Percentiles rank a stretch among this genome's conserved stretches.
Conservation (phyloP, 1,284 basidiomycete genomes). For the Ceratobasidium sp. region DNA sequence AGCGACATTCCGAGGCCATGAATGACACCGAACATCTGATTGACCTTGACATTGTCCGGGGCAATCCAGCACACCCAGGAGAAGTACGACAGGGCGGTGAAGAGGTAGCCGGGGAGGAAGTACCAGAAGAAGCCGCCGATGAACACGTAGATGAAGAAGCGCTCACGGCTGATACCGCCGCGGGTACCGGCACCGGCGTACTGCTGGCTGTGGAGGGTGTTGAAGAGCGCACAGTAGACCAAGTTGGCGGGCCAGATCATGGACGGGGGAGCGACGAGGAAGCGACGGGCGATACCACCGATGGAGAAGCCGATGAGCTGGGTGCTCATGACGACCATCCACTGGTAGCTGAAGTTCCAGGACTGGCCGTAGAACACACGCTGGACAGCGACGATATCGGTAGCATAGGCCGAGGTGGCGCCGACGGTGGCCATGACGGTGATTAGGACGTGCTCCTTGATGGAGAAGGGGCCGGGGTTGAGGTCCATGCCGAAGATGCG, state of each 20-base stretch:
- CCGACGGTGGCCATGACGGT: conserved; percentile 54
- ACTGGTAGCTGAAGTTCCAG: conserved; percentile 55
- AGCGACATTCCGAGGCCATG: conserved; percentile 58
- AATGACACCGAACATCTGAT: conserved; percentile 83
- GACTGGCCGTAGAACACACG: conserved; percentile 64
- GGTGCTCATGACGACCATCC: conserved; percentile 70
- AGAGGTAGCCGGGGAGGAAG: conserved; percentile 76
- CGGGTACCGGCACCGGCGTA: conserved; percentile 71
- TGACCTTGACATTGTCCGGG: conserved; percentile 63
- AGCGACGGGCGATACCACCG: conserved; percentile 68
- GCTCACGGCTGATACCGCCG: conserved; percentile 75
- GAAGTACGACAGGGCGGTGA: conserved; percentile 73
- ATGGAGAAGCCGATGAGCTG: conserved; percentile 77
- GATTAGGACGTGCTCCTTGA: conserved; percentile 71
- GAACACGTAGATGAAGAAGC: conserved; percentile 79
- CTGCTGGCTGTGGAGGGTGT: conserved; percentile 72
- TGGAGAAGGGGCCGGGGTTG: conserved; percentile 80
- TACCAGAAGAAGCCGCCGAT: conserved; percentile 73
- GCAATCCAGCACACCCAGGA: conserved; percentile 83
- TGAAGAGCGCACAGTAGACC: conserved; percentile 68
- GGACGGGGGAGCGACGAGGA: conserved; percentile 78
- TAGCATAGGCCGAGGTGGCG: conserved; percentile 51
- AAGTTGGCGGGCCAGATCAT: conserved; percentile 85
- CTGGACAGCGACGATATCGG: conserved; percentile 71
- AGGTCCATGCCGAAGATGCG: conserved; percentile 62